phyloP scores from a whole-genome alignment of 768 basidiomycete genomes.

The Crepidotus variabilis region DNA sequence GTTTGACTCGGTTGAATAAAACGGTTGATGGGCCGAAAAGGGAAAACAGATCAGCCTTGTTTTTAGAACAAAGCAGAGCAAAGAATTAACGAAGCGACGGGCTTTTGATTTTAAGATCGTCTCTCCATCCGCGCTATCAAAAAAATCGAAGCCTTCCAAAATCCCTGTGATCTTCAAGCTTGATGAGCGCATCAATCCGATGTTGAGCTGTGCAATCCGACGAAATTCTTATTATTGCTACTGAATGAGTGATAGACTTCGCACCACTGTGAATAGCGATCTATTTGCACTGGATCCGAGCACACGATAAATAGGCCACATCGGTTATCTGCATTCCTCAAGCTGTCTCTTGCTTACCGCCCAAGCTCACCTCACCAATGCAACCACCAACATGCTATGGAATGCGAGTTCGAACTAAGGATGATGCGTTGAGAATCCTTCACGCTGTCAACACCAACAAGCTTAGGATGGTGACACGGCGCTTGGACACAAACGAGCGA shows the following conservation, averaged over 20 bases:
- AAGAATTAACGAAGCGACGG: no score
- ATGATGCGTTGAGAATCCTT: conserved; percentile 73
- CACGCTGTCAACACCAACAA: conserved; percentile 59
- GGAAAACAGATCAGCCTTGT: no score
- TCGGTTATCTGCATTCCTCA: background rate
- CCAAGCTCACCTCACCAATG: conserved; percentile 28
- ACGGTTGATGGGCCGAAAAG: no score
- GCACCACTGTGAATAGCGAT: background rate
- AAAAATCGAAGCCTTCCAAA: no score
- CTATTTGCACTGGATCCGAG: background rate
- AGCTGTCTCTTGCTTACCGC: background rate
- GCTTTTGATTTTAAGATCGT: no score
- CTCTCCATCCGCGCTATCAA: no score
- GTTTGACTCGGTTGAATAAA: no score
- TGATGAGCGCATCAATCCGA: background rate
- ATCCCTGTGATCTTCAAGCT: background rate
- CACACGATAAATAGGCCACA: background rate
- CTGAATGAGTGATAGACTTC: background rate
- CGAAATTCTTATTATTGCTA: background rate
- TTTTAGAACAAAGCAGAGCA: no score
- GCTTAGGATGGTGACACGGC: conserved; percentile 65
- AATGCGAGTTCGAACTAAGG: conserved; percentile 58
- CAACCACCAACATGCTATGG: conserved; percentile 61
- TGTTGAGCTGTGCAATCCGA: background rate
- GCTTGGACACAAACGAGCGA: conserved; percentile 74